Conservation (phyloP, 495 filamentous ascomycete genomes). For the Talaromyces nanjingensis region DNA sequence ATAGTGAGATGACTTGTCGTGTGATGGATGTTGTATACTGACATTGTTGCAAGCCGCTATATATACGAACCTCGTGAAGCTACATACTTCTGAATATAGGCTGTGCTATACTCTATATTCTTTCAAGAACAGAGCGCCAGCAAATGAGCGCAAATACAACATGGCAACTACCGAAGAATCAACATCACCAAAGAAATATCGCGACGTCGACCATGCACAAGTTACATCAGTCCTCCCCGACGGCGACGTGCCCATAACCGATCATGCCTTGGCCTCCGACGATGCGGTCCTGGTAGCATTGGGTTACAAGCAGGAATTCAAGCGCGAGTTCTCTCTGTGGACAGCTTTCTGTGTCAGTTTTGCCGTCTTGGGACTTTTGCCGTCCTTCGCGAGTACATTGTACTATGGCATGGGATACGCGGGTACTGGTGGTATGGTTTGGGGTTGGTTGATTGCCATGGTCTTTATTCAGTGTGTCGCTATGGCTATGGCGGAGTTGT, state of each 20-base stretch:
- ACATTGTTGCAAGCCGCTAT: neutral
- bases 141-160: neutral
- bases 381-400: conserved; percentile 68
- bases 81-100: neutral
- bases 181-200: conserved; percentile 9
- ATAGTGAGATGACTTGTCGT: neutral
- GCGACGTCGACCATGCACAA: conserved; percentile 40
- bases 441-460: conserved; percentile 76
- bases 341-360: conserved; percentile 76
- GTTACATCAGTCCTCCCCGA: conserved; percentile 64
- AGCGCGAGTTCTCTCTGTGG: conserved; percentile 77
- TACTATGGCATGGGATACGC: conserved; percentile 78
- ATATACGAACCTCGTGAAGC: neutral
- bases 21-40: neutral
- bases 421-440: conserved; percentile 74
- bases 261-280: conserved; percentile 49
- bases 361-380: conserved; percentile 66
- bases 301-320: conserved; percentile 77
- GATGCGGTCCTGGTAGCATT: conserved; percentile 64
- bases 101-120: neutral
- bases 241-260: conserved; percentile 53
- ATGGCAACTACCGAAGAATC: neutral
- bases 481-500: conserved; percentile 60
- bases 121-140: neutral
- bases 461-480: conserved; percentile 69